Conservation (phyloP, 169 alveolate species). For the Eimeria acervulina region DNA sequence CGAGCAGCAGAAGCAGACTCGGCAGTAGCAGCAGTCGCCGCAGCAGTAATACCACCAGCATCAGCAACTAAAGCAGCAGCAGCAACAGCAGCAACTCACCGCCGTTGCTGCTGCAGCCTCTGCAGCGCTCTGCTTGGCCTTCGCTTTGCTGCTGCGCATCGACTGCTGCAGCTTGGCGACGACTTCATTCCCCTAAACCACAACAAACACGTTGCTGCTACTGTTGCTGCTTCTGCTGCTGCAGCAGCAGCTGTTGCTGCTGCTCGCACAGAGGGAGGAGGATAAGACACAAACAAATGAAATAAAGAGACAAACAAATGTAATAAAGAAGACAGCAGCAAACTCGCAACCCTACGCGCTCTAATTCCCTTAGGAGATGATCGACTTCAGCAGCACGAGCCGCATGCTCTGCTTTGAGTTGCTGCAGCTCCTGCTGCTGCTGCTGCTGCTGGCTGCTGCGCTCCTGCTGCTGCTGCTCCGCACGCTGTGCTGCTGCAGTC, state of each 20-base stretch:
- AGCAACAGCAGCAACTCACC: not conserved
- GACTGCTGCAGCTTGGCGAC: slow-evolving; percentile 60
- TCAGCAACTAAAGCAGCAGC: slow-evolving; percentile 2
- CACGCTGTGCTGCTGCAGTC: slow-evolving; percentile 11
- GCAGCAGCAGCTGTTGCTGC: slow-evolving; percentile 25
- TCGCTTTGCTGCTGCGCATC: slow-evolving; percentile 45
- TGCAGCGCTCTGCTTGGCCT: slow-evolving; percentile 32
- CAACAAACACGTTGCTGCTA: not conserved
- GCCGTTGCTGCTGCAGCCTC: slow-evolving; percentile 56
- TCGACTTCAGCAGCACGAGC: slow-evolving; percentile 35
- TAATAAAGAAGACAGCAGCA: not conserved
- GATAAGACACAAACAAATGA: not conserved
- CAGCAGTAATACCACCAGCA: not conserved
- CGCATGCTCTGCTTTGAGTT: not conserved
- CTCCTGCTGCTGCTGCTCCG: slow-evolving; percentile 23
- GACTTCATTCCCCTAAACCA: slow-evolving; percentile 1
- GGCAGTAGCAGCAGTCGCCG: not conserved
- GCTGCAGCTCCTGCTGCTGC: slow-evolving; percentile 65
- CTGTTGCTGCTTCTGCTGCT: slow-evolving; percentile 23
- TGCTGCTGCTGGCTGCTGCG: slow-evolving; percentile 35
- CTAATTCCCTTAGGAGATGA: not conserved
- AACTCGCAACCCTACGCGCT: not conserved
- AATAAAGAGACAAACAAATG: not conserved
- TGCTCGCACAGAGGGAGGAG: not conserved
- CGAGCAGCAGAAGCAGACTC: not conserved